Conservation (phyloP, 352 stramenopile species). For the Peronosclerospora sorghi region DNA sequence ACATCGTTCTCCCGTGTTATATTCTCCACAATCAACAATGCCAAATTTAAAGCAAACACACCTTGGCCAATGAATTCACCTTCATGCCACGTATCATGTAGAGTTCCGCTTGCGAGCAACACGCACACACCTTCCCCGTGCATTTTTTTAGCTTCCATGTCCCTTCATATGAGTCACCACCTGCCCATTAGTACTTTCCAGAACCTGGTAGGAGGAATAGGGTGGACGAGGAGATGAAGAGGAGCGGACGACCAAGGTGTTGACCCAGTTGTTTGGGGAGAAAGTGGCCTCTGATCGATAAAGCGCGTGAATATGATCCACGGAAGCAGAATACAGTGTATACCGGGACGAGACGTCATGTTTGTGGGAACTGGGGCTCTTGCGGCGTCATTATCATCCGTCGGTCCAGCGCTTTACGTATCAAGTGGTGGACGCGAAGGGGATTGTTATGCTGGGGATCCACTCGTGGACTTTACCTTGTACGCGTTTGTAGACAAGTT, state of each 20-base stretch:
- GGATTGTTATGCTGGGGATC: constrained; percentile 41
- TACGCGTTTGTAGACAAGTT: constrained; percentile 98
- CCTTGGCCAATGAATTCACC: constrained; percentile 34
- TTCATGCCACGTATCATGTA: constrained; percentile 39
- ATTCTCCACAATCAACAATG: constrained; percentile 45
- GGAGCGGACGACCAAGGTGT: constrained; percentile 38
- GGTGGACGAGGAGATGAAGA: constrained; percentile 36
- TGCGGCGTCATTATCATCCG: constrained; percentile 93
- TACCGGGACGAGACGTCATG: constrained; percentile 50
- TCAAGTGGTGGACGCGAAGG: constrained; percentile 54
- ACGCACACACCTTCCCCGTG: constrained; percentile 55
- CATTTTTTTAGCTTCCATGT: constrained; percentile 48
- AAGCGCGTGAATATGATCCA: constrained; percentile 68
- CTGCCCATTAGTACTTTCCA: constrained; percentile 61
- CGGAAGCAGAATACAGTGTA: constrained; percentile 84
- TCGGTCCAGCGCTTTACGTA: constrained; percentile 90
- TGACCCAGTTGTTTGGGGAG: constrained; percentile 51
- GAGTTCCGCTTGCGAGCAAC: constrained; percentile 14
- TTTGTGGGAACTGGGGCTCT: constrained; percentile 89
- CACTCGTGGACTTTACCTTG: constrained; percentile 95
- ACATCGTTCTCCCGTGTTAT: constrained; percentile 27
- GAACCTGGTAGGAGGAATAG: constrained; percentile 32
- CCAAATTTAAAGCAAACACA: constrained; percentile 41
- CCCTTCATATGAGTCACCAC: constrained; percentile 56
- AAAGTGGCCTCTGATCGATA: constrained; percentile 13